A percentile compares a stretch with the other conserved stretches of the same genome.
phyloP scores from a whole-genome alignment of 2,329 filamentous ascomycete species.

The Zasmidium citrigriseum region DNA sequence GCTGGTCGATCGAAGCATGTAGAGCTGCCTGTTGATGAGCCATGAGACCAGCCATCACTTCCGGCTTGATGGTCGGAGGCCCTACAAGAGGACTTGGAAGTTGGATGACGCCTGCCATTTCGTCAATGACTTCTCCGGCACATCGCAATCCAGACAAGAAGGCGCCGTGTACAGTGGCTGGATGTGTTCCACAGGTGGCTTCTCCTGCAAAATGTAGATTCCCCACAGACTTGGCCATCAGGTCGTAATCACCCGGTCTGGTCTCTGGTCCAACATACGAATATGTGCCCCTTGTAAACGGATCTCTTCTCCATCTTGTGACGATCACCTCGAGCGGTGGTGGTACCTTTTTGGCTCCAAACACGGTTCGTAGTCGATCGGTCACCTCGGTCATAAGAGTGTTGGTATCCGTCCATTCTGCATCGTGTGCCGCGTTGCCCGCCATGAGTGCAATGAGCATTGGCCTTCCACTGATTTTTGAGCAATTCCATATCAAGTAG shows the following conservation, averaged over 20 bases:
- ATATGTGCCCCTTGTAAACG: slow-evolving; percentile 91
- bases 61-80: slow-evolving; percentile 49
- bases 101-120: slow-evolving; percentile 77
- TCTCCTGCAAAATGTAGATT: slow-evolving; percentile 95
- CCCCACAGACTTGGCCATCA: slow-evolving; percentile 80
- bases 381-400: slow-evolving; percentile 80
- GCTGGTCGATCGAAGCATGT: neutral
- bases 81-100: slow-evolving; percentile 75
- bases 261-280: slow-evolving; percentile 88
- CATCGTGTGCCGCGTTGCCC: slow-evolving; percentile 87
- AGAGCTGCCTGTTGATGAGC: neutral
- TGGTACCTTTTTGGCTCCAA: slow-evolving; percentile 64
- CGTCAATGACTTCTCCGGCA: slow-evolving; percentile 80
- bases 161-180: slow-evolving; percentile 94
- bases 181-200: slow-evolving; percentile 92
- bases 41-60: slow-evolving; percentile 2
- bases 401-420: slow-evolving; percentile 74
- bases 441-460: slow-evolving; percentile 93
- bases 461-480: slow-evolving; percentile 81
- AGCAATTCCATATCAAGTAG: slow-evolving; percentile 97
- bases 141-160: slow-evolving; percentile 91
- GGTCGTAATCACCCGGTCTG: slow-evolving; percentile 83
- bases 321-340: slow-evolving; percentile 82
- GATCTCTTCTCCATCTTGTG: slow-evolving; percentile 88
- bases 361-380: slow-evolving; percentile 73